Percentiles rank a stretch among this genome's conserved stretches.
Conservation (phyloP, 495 filamentous ascomycete genomes). For the Parmelia sp. region DNA sequence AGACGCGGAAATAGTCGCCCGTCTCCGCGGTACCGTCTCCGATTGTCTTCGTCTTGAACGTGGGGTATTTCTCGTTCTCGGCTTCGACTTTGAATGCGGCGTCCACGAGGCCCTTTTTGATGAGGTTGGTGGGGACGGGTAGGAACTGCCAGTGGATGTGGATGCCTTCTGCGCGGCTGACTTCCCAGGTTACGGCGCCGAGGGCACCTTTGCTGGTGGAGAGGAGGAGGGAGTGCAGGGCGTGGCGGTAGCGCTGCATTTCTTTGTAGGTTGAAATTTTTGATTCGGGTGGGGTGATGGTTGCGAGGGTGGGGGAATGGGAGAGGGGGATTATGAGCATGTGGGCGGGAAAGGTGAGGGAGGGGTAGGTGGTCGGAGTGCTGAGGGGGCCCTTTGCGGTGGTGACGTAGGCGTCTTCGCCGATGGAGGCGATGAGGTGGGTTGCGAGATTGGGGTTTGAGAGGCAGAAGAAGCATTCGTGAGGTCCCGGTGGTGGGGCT, state of each 20-base stretch:
- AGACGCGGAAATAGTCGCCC: slow-evolving; percentile 78
- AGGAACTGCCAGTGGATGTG: slow-evolving; percentile 95
- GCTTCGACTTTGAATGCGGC: slow-evolving; percentile 80
- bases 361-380: slow-evolving; percentile 56
- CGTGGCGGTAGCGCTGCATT: slow-evolving; percentile 69
- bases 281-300: slow-evolving; percentile 52
- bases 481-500: slow-evolving; percentile 60
- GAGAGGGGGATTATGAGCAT: slow-evolving; percentile 84
- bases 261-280: slow-evolving; percentile 55
- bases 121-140: slow-evolving; percentile 59
- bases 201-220: slow-evolving; percentile 46
- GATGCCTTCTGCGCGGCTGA: slow-evolving; percentile 68
- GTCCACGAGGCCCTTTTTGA: slow-evolving; percentile 64
- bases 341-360: slow-evolving; percentile 72
- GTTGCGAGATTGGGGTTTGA: slow-evolving; percentile 73
- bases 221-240: slow-evolving; percentile 66
- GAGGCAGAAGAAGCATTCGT: slow-evolving; percentile 90
- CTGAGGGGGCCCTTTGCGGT: slow-evolving; percentile 87
- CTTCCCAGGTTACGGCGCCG: slow-evolving; percentile 85
- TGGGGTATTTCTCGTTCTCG: slow-evolving; percentile 65
- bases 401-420: slow-evolving; percentile 76
- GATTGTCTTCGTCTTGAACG: slow-evolving; percentile 35
- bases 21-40: slow-evolving; percentile 42
- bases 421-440: slow-evolving; percentile 85
- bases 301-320: slow-evolving; percentile 61